Conservation (phyloP, 805 yeast species). For the Cyberlindnera suaveolens region DNA sequence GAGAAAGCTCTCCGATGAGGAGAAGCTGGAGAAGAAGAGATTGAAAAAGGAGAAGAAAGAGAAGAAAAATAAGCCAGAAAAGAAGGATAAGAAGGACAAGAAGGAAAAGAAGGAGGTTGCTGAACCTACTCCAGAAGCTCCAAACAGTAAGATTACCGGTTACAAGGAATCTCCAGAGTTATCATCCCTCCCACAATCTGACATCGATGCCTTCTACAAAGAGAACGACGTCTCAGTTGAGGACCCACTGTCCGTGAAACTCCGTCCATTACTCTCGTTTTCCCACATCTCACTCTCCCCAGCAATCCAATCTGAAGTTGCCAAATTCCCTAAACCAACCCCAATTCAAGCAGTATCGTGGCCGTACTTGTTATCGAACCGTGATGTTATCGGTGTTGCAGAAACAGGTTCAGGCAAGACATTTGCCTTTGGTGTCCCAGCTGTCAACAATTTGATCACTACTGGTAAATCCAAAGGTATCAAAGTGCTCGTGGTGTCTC, state of each 20-base stretch:
- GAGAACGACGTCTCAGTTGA: conserved; percentile 77
- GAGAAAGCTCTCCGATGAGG: conserved; percentile 20
- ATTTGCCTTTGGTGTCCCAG: conserved; percentile 96
- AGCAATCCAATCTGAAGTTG: conserved; percentile 52
- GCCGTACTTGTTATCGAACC: conserved; percentile 77
- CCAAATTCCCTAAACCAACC: conserved; percentile 82
- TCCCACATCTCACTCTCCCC: conserved; percentile 50
- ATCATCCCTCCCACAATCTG: conserved; percentile 41
- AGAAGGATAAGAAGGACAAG: conserved; percentile 28
- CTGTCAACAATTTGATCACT: conserved; percentile 60
- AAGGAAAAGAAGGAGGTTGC: conserved; percentile 19
- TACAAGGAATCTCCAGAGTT: conserved; percentile 37
- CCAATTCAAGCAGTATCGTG: conserved; percentile 94
- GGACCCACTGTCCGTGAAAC: conserved; percentile 45
- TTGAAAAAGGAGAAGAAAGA: conserved; percentile 28
- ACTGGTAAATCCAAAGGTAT: conserved; percentile 37
- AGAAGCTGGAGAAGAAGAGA: conserved; percentile 17
- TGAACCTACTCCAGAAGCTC: conserved; percentile 24
- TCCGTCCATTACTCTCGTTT: conserved; percentile 70
- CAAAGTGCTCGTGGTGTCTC: conserved; percentile 81
- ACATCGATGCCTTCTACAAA: conserved; percentile 53
- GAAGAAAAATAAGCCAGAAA: conserved; percentile 32
- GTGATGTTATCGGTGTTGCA: conserved; percentile 94
- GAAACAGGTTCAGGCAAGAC: conserved; percentile 99
- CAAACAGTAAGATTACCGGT: conserved; percentile 2